Percentiles rank a stretch among this genome's conserved stretches.
These are phyloP conservation scores for Syzygium oleosum DNA, from an alignment of 345 rosid genomes.

Conservation along the genomic window DNA sequence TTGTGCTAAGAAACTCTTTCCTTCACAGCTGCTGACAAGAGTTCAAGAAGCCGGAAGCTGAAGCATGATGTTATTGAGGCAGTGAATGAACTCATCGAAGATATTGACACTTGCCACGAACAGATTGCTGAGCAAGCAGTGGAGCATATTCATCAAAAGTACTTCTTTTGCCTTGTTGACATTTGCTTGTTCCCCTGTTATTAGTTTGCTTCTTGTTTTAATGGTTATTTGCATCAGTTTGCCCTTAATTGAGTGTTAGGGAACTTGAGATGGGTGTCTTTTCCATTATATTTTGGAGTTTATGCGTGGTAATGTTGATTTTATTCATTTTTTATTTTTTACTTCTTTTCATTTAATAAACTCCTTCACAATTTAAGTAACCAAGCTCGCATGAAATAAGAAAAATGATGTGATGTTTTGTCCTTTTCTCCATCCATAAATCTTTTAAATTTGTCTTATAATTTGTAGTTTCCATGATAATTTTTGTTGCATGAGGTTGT, in stretches of 20 bases:
- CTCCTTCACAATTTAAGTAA: background rate
- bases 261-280: background rate
- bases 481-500: background rate
- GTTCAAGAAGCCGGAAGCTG: slow-evolving; percentile 74
- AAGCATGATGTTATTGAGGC: slow-evolving; percentile 98
- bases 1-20: slow-evolving; percentile 2
- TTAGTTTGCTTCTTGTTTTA: background rate
- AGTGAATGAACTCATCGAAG: slow-evolving; percentile 87
- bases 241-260: background rate
- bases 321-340: background rate
- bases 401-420: background rate
- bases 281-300: background rate
- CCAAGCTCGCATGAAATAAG: background rate
- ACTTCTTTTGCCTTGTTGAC: slow-evolving; percentile 9
- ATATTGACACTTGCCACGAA: slow-evolving; percentile 84
- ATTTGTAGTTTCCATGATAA: background rate
- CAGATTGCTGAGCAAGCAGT: slow-evolving; percentile 99
- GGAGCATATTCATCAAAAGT: slow-evolving; percentile 99
- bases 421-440: background rate
- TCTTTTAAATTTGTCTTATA: background rate
- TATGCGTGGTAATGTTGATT: background rate
- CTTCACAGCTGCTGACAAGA: slow-evolving; percentile 83
- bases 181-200: background rate
- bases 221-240: background rate
- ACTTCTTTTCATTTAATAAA: background rate